Evolutionary conservation across 768 basidiomycete genomes (phyloP).

Genomic region (Boletus rubroflammeus): DNA sequence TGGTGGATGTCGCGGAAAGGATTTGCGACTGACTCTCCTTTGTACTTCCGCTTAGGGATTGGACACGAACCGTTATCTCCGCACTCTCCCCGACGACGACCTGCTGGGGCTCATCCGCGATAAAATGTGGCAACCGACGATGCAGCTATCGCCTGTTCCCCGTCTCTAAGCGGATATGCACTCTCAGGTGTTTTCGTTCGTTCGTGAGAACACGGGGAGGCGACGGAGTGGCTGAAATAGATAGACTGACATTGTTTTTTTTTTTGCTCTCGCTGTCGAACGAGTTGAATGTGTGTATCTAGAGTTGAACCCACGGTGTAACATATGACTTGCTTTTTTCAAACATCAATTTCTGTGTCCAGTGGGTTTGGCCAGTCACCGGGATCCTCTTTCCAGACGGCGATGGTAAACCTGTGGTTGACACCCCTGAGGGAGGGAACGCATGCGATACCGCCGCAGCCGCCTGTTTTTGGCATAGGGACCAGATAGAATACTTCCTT

Average conservation of each 20-base stretch:
- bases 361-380: constrained; percentile 12
- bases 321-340: constrained; percentile 1
- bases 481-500: constrained; percentile 76
- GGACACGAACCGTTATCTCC: constrained; percentile 45
- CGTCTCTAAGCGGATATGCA: constrained; percentile 18
- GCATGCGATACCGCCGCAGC: constrained; percentile 74
- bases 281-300: not conserved
- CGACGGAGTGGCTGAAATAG: not conserved
- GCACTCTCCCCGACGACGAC: constrained; percentile 44
- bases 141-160: not conserved
- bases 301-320: not conserved
- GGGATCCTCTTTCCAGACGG: constrained; percentile 49
- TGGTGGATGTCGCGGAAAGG: not conserved
- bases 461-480: constrained; percentile 77
- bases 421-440: constrained; percentile 80
- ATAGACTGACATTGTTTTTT: not conserved
- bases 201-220: not conserved
- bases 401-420: constrained; percentile 84
- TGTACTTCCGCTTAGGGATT: constrained; percentile 21
- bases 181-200: not conserved
- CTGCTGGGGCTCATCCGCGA: constrained; percentile 48
- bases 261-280: not conserved
- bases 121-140: constrained; percentile 53
- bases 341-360: constrained; percentile 29
- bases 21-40: not conserved